These are phyloP conservation scores for Globisporangium splendens DNA, from an alignment of 352 stramenopile genomes.

Conservation along the genomic window DNA sequence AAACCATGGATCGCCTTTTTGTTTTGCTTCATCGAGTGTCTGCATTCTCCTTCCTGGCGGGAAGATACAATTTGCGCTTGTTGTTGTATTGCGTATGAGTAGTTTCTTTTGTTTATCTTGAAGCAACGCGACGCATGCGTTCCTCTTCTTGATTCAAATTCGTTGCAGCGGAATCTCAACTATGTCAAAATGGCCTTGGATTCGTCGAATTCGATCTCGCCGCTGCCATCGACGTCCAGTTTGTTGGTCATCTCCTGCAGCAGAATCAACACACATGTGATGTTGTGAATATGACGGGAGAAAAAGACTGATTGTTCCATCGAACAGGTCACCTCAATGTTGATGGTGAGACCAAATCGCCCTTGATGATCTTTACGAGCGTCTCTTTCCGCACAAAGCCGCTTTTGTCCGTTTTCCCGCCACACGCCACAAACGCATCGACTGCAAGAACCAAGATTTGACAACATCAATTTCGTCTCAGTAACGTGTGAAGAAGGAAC, in stretches of 20 bases:
- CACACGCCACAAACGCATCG: slow-evolving; percentile 96
- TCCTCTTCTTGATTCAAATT: too few relatives aligned
- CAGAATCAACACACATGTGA: background rate
- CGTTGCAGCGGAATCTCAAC: background rate
- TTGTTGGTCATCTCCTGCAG: slow-evolving; percentile 93
- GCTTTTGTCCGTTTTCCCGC: slow-evolving; percentile 90
- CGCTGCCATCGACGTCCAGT: slow-evolving; percentile 92
- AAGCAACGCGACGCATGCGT: too few relatives aligned
- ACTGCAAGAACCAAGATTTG: slow-evolving; percentile 31
- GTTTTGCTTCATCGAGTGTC: too few relatives aligned
- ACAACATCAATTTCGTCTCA: too few relatives aligned
- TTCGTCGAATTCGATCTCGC: slow-evolving; percentile 96
- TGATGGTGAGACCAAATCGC: slow-evolving; percentile 94
- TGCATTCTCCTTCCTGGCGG: too few relatives aligned
- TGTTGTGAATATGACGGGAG: too few relatives aligned
- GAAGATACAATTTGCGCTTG: too few relatives aligned
- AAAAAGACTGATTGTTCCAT: background rate
- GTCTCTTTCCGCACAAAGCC: slow-evolving; percentile 90
- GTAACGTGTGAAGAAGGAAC: too few relatives aligned
- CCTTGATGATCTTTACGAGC: slow-evolving; percentile 94
- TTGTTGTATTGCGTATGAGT: background rate
- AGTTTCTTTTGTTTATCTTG: background rate
- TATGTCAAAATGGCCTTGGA: slow-evolving; percentile 91
- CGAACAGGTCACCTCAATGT: slow-evolving; percentile 80
- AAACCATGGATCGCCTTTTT: too few relatives aligned